Conservation (phyloP, 345 rosid species). For the Lagerstroemia speciosa region DNA sequence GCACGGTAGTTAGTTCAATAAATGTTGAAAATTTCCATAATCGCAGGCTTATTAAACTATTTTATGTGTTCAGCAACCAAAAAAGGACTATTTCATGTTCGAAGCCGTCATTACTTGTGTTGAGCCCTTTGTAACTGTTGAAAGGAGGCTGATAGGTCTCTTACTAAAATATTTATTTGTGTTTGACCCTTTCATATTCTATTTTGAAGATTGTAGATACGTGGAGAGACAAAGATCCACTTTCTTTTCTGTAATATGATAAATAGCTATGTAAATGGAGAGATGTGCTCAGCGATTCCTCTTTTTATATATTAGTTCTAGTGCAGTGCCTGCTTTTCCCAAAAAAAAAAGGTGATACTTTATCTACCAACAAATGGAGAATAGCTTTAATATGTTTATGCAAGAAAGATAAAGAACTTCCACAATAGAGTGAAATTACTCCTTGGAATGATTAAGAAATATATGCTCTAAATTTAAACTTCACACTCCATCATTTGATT, state of each 20-base stretch:
- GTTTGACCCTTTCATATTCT: neutral
- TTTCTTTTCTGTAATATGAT: neutral
- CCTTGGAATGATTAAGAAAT: neutral
- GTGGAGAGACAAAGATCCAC: neutral
- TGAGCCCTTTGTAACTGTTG: neutral
- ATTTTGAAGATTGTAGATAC: neutral
- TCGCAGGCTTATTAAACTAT: neutral
- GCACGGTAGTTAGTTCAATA: neutral
- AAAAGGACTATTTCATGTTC: neutral
- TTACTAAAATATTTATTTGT: neutral
- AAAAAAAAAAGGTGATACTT: neutral
- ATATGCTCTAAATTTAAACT: neutral
- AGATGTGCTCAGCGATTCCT: neutral
- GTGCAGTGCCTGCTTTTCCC: neutral
- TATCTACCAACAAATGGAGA: neutral
- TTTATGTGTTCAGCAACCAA: too few species aligned
- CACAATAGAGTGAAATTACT: neutral
- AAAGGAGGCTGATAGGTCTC: neutral
- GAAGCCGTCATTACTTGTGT: neutral
- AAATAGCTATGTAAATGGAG: neutral
- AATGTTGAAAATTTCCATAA: neutral
- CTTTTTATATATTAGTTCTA: neutral
- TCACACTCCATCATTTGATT: neutral
- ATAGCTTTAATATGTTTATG: too few species aligned
- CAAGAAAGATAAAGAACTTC: too few species aligned